Percentiles rank a stretch among this genome's conserved stretches.
Evolutionary conservation across 2,329 filamentous ascomycete species (phyloP).

Genomic region (Apiospora marii): DNA sequence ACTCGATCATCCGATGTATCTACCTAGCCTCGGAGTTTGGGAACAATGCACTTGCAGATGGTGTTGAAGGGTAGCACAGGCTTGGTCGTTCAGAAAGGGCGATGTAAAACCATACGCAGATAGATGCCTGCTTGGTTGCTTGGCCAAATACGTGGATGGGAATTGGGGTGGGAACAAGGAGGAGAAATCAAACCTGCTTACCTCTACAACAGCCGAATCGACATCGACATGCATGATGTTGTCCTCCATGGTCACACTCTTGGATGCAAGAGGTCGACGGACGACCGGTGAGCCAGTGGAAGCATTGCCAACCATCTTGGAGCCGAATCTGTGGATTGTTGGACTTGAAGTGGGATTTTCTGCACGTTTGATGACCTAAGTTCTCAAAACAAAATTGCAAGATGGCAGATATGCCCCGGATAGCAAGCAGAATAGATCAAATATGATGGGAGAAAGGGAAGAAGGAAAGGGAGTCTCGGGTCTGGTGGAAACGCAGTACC

Average conservation of each 20-base stretch:
- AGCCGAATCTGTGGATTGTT: constrained; percentile 25
- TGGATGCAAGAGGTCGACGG: constrained; percentile 44
- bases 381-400: constrained; percentile 38
- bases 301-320: constrained; percentile 49
- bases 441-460: constrained; percentile 33
- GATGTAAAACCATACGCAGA: not conserved
- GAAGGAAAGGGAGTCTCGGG: constrained; percentile 25
- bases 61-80: not conserved
- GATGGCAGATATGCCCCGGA: constrained; percentile 40
- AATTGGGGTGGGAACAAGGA: not conserved
- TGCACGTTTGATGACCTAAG: constrained; percentile 31
- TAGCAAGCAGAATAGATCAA: constrained; percentile 40
- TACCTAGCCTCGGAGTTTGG: not conserved
- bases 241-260: constrained; percentile 45
- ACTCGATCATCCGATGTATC: not conserved
- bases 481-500: constrained; percentile 3
- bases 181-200: constrained; percentile 28
- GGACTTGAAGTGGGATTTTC: constrained; percentile 26
- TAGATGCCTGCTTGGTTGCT: not conserved
- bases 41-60: not conserved
- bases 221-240: constrained; percentile 49
- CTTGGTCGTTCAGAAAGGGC: not conserved
- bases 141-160: not conserved
- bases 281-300: constrained; percentile 52
- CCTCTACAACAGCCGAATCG: constrained; percentile 41